These are phyloP conservation scores for Megacollybia marginata DNA, from an alignment of 768 basidiomycete genomes.

Conservation along the genomic window DNA sequence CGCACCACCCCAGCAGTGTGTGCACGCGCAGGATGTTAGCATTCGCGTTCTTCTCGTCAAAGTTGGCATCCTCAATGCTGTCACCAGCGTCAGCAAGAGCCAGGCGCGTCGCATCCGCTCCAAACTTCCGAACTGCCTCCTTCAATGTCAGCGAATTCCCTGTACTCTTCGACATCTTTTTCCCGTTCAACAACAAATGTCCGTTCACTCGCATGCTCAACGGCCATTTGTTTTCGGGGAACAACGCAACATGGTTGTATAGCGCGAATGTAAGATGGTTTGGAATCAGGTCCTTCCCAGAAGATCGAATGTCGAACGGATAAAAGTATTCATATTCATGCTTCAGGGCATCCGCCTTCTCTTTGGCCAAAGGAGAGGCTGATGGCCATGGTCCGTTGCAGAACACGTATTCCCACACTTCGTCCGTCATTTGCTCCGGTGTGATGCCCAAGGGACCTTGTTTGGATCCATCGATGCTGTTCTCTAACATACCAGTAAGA, in stretches of 20 bases:
- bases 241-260: slow-evolving; percentile 94
- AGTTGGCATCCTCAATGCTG: slow-evolving; percentile 97
- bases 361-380: slow-evolving; percentile 54
- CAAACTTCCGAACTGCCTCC: slow-evolving; percentile 89
- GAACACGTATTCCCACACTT: slow-evolving; percentile 94
- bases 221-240: slow-evolving; percentile 89
- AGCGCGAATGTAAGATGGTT: slow-evolving; percentile 93
- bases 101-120: slow-evolving; percentile 90
- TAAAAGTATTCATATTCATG: slow-evolving; percentile 96
- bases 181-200: slow-evolving; percentile 93
- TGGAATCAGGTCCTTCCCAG: slow-evolving; percentile 93
- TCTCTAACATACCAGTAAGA: slow-evolving; percentile 31
- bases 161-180: slow-evolving; percentile 98
- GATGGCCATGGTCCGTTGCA: slow-evolving; percentile 71
- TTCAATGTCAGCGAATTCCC: slow-evolving; percentile 91
- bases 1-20: slow-evolving; percentile 87
- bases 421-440: slow-evolving; percentile 93
- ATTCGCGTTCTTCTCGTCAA: slow-evolving; percentile 97
- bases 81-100: slow-evolving; percentile 95
- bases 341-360: slow-evolving; percentile 79
- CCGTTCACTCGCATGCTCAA: slow-evolving; percentile 91
- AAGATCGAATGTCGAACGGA: slow-evolving; percentile 96
- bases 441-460: slow-evolving; percentile 81
- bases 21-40: slow-evolving; percentile 91
- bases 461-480: slow-evolving; percentile 69